Evolutionary conservation across 129 eudicot genomes (phyloP).

Genomic region (Apium graveolens): DNA sequence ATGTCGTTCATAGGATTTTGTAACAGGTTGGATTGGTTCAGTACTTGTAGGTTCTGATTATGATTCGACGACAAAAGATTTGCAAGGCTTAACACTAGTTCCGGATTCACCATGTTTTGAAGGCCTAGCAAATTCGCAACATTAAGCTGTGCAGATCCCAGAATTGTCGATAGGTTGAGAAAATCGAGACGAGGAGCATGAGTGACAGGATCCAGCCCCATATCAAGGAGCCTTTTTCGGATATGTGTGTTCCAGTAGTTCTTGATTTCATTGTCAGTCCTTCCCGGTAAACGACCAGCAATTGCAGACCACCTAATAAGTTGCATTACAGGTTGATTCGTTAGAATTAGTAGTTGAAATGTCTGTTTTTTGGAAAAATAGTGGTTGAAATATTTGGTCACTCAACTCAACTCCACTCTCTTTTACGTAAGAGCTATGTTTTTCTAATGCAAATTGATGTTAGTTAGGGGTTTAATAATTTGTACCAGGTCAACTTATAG

Average conservation of each 20-base stretch:
- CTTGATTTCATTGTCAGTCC: constrained; percentile 73
- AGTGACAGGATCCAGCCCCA: constrained; percentile 83
- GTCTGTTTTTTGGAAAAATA: not conserved
- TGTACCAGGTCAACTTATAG: not conserved
- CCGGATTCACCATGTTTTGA: constrained; percentile 69
- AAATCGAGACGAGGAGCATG: constrained; percentile 79
- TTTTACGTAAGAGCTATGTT: not conserved
- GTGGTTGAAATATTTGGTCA: not conserved
- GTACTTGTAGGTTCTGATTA: constrained; percentile 20
- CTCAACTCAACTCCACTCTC: not conserved
- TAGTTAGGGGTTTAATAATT: not conserved
- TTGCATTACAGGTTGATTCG: not conserved
- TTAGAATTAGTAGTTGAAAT: not conserved
- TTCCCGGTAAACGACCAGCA: constrained; percentile 67
- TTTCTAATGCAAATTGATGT: not conserved
- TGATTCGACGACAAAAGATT: constrained; percentile 36
- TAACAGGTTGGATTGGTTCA: constrained; percentile 26
- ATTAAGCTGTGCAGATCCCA: constrained; percentile 60
- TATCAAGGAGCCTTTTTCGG: constrained; percentile 51
- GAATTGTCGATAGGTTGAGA: constrained; percentile 55
- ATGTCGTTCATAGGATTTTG: constrained; percentile 29
- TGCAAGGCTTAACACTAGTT: constrained; percentile 42
- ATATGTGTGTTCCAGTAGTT: constrained; percentile 83
- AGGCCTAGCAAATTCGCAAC: constrained; percentile 61
- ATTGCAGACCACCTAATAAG: constrained; percentile 65